Evolutionary conservation across 2,329 filamentous ascomycete species (phyloP), one percentile per base, ranked within the genome.

Genomic region (Lecanicillium sp.): DNA sequence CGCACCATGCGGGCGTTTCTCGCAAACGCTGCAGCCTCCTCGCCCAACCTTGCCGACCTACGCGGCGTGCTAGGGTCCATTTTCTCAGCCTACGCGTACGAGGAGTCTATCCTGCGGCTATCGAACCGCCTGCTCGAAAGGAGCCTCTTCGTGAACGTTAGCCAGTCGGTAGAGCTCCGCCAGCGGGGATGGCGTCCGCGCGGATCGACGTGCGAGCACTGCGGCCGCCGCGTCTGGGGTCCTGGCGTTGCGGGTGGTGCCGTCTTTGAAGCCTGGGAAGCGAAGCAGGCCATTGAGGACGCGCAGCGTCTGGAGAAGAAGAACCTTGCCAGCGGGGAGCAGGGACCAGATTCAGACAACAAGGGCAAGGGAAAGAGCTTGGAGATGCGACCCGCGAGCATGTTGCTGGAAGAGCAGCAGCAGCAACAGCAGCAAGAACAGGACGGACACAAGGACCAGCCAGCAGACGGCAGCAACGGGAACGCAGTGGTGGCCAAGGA

Each of bases 41-140:
- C 90, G 0, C 90, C 93, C 0, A 94, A 87, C 11, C 74, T 98
- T 2, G 84, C 88, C 1, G 90, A 97, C 61, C 76, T 98, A 3
- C 85, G 93, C 37, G 79, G 80, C 6, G 90, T 97, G 1, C 77
- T 98, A 2, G 74, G 81, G 1, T 93, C 90, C 11, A 91, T 98
- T 48, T 97, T 98, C 67, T 83, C 91, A 0, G 91, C 93, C 0
- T 98, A 98, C 62, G 85, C 90, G 0, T 96, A 97, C 62, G 93
- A 98, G 65, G 87, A 91, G 63, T 90, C 87, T 0, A 87, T 98
- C 14, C 76, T 98, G 17, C 76, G 79, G 2, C 78, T 98, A 3
- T 89, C 93, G 1, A 95, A 91, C 62, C 78, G 85, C 4, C 81
- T 98, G 48, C 74, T 98, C 0, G 90, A 95, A 53, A 84, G 89